Conservation (phyloP, 441 rosid species). For the Gossypium gossypioides region DNA sequence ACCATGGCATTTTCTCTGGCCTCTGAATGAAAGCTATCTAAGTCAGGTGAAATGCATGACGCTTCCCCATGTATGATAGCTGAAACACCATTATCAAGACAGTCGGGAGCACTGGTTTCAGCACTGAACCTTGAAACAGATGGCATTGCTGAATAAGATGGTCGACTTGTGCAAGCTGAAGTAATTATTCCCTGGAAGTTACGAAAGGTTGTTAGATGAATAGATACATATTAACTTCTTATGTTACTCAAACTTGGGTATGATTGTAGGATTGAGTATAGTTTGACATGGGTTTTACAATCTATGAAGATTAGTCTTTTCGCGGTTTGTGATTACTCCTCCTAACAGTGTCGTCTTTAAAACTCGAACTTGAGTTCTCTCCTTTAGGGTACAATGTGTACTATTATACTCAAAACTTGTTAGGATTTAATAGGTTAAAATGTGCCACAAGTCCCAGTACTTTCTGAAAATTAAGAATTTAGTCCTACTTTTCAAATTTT, state of each 20-base stretch:
- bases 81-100: slow-evolving; percentile 31
- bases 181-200: slow-evolving; percentile 3
- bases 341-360: no score
- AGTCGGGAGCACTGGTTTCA: slow-evolving; percentile 28
- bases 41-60: slow-evolving; percentile 23
- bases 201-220: slow-evolving; percentile 10
- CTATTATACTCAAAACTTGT: no score
- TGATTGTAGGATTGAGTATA: slow-evolving; percentile 1
- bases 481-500: no score
- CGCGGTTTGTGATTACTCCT: no score
- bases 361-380: no score
- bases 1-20: slow-evolving; percentile 32
- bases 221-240: slow-evolving; percentile 6
- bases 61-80: slow-evolving; percentile 22
- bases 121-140: slow-evolving; percentile 37
- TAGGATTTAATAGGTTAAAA: no score
- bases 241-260: neutral
- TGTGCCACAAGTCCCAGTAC: no score
- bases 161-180: slow-evolving; percentile 23
- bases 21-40: slow-evolving; percentile 20
- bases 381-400: no score
- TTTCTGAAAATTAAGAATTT: no score
- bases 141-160: slow-evolving; percentile 40
- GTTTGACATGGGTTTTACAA: no score
- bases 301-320: no score